Percentiles rank a stretch among this genome's conserved stretches.
These are phyloP conservation scores for Geotrichum macrosporum DNA, from an alignment of 1,139 yeast genomes.

Conservation along the genomic window DNA sequence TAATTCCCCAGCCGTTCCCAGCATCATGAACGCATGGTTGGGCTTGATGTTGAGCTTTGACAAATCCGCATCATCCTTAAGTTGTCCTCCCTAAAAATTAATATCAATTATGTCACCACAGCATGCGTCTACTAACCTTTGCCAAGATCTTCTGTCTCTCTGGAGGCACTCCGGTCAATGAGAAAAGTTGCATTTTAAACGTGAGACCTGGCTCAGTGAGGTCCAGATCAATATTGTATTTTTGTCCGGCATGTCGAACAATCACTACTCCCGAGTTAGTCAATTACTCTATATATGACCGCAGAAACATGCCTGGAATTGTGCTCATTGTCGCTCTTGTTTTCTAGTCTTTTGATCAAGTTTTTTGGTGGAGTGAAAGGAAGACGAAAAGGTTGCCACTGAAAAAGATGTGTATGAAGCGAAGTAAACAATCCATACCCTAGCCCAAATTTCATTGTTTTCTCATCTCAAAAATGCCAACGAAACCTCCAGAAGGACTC, in stretches of 20 bases:
- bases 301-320: constrained; percentile 19
- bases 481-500: not conserved
- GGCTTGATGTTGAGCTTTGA: constrained; percentile 53
- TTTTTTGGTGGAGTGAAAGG: too few relatives aligned
- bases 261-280: constrained; percentile 37
- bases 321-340: constrained; percentile 14
- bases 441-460: not conserved
- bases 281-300: not conserved
- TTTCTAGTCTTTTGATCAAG: not conserved
- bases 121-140: constrained; percentile 39
- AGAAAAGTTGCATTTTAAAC: constrained; percentile 66
- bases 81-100: constrained; percentile 60
- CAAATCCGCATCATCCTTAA: constrained; percentile 61
- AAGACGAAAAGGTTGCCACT: constrained; percentile 19
- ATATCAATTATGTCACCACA: not conserved
- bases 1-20: constrained; percentile 82
- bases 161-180: constrained; percentile 74
- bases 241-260: constrained; percentile 83
- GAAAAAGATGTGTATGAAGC: too few relatives aligned
- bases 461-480: constrained; percentile 16
- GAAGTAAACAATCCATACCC: not conserved
- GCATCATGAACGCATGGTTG: constrained; percentile 73
- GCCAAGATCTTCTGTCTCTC: constrained; percentile 85
- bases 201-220: constrained; percentile 51
- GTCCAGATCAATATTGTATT: constrained; percentile 62